phyloP scores from a whole-genome alignment of 768 basidiomycete species.

The Boletus insuetus region DNA sequence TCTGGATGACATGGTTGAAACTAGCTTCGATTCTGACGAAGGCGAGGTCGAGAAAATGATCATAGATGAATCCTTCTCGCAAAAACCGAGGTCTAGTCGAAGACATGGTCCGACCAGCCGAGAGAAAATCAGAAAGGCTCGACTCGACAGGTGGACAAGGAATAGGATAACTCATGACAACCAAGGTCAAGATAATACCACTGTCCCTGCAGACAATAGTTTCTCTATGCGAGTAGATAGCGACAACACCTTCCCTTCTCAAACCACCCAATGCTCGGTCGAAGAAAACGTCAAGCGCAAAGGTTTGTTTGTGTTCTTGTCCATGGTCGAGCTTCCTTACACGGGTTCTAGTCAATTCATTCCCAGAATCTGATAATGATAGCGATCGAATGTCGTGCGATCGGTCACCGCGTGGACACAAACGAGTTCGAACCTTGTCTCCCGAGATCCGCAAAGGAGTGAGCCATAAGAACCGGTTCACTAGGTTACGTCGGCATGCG shows the following conservation, averaged over 20 bases:
- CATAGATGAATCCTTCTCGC: conserved; percentile 34
- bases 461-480: conserved; percentile 39
- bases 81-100: conserved; percentile 11
- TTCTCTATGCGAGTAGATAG: conserved; percentile 33
- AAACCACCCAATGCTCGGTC: conserved; percentile 20
- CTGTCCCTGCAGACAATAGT: conserved; percentile 22
- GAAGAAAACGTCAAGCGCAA: conserved; percentile 44
- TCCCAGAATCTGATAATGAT: conserved; percentile 31
- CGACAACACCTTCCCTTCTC: conserved; percentile 15
- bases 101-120: conserved; percentile 26
- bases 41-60: conserved; percentile 53
- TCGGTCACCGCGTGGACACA: conserved; percentile 30
- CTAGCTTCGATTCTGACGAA: conserved; percentile 35
- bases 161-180: conserved; percentile 23
- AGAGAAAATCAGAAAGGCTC: conserved; percentile 30
- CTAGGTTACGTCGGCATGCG: conserved; percentile 38
- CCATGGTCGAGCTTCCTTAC: background rate
- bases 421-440: conserved; percentile 52
- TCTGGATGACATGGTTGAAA: conserved; percentile 21
- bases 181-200: conserved; percentile 32
- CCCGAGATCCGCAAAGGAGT: conserved; percentile 40
- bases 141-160: conserved; percentile 28
- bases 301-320: conserved; percentile 33
- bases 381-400: conserved; percentile 29
- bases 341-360: conserved; percentile 3